Evolutionary conservation across 768 basidiomycete genomes (phyloP).

Genomic region (Mycena capillaripes): DNA sequence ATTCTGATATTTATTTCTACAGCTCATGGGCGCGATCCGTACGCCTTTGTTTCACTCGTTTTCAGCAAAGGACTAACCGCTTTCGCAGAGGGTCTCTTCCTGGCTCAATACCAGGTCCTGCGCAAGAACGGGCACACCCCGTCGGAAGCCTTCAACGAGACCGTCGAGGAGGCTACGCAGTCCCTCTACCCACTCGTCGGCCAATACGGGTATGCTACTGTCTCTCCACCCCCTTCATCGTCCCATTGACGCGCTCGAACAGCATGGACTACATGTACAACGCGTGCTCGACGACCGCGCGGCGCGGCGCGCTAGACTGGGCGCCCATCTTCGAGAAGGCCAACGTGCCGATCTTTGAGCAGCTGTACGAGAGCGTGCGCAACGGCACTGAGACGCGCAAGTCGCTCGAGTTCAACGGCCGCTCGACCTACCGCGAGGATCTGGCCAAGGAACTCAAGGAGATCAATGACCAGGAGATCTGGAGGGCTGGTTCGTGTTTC

Average conservation of each 20-base stretch:
- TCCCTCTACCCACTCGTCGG: slow-evolving; percentile 98
- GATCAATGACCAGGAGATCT: slow-evolving; percentile 99
- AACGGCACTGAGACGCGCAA: slow-evolving; percentile 98
- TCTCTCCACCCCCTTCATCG: slow-evolving; percentile 13
- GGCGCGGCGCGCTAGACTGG: slow-evolving; percentile 99
- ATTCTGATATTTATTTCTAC: slow-evolving; percentile 26
- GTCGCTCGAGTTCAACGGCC: slow-evolving; percentile 95
- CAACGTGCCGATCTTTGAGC: slow-evolving; percentile 94
- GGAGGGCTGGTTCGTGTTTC: slow-evolving; percentile 83
- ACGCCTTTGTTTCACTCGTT: slow-evolving; percentile 49
- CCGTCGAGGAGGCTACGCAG: slow-evolving; percentile 99
- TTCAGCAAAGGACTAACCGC: neutral
- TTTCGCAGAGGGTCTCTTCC: slow-evolving; percentile 91
- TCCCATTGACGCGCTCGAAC: neutral
- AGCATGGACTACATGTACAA: slow-evolving; percentile 99
- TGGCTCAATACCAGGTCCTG: slow-evolving; percentile 98
- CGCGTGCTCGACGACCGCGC: slow-evolving; percentile 98
- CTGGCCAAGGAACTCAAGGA: slow-evolving; percentile 92
- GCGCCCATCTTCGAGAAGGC: slow-evolving; percentile 96
- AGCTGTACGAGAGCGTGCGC: slow-evolving; percentile 93
- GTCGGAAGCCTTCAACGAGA: slow-evolving; percentile 99
- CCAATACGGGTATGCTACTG: slow-evolving; percentile 79
- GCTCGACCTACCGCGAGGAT: slow-evolving; percentile 92
- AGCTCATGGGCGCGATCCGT: slow-evolving; percentile 99
- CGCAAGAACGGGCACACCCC: slow-evolving; percentile 97